Evolutionary conservation across 1,284 basidiomycete species (phyloP).

Genomic region (Retiboletus fuscus): DNA sequence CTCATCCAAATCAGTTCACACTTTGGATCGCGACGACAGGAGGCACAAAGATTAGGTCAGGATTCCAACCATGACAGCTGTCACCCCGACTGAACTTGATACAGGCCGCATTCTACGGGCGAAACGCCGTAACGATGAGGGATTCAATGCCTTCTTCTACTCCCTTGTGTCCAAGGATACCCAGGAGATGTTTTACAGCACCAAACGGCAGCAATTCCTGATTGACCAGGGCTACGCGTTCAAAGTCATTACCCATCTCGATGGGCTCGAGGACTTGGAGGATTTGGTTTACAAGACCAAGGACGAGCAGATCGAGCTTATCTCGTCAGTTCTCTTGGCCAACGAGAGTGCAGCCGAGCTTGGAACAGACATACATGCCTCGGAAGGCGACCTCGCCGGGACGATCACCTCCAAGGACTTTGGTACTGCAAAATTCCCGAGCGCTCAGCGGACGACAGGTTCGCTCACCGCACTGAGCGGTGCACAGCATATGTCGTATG

Average conservation of each 20-base stretch:
- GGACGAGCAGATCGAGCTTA: slow-evolving; percentile 94
- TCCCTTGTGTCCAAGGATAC: slow-evolving; percentile 99
- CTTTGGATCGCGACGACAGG: slow-evolving; percentile 97
- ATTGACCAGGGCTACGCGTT: slow-evolving; percentile 99
- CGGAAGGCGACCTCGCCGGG: slow-evolving; percentile 82
- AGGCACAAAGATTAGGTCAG: slow-evolving; percentile 93
- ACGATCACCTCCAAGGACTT: slow-evolving; percentile 84
- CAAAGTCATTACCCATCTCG: slow-evolving; percentile 98
- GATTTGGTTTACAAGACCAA: slow-evolving; percentile 93
- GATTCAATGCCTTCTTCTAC: slow-evolving; percentile 99
- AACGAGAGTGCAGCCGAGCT: slow-evolving; percentile 93
- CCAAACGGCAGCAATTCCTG: slow-evolving; percentile 98
- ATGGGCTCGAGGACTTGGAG: slow-evolving; percentile 88
- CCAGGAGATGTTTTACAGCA: slow-evolving; percentile 99
- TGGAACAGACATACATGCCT: slow-evolving; percentile 83
- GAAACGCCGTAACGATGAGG: slow-evolving; percentile 98
- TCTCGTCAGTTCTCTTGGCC: slow-evolving; percentile 91
- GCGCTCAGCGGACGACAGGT: slow-evolving; percentile 87
- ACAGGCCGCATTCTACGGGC: slow-evolving; percentile 94
- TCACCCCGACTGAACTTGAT: slow-evolving; percentile 25
- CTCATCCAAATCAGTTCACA: slow-evolving; percentile 99
- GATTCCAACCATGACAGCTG: slow-evolving; percentile 33
- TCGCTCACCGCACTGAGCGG: slow-evolving; percentile 88
- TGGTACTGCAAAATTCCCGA: slow-evolving; percentile 68
- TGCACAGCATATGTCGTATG: slow-evolving; percentile 90